Base-by-base conservation (phyloP, 495 filamentous ascomycete species). In the Wilcoxina mikolae region DNA sequence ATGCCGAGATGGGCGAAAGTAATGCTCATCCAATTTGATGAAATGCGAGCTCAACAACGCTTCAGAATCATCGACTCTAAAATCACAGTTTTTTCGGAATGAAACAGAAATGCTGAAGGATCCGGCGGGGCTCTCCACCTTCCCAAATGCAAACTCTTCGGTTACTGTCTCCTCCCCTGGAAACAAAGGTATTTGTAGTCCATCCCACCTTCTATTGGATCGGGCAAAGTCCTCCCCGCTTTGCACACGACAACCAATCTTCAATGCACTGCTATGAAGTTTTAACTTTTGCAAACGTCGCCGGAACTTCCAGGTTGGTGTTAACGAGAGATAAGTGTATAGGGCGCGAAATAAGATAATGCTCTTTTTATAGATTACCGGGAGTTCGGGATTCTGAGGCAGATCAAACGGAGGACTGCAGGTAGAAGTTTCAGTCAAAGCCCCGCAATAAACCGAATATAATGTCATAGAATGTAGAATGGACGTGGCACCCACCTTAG, bases 281-380 rank as follows among this genome's bases (percentile, higher is more conserved):
- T 75, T 76, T 52, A 73, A 70, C 62, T 85, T 90, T 7, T 78
- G 76, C 54, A 83, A 72, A 43, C 79, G 78, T 62, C 84, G 84
- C 26, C 81, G 76, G 58, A 94, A 83, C 71, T 84, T 93, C 84
- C 83, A 94, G 23, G 85, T 82, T 20, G 93, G 93, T 59, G 94
- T 68, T 53, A 95, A 76, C 59, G 83, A 84, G 24, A 85, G 78
- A 50, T 82, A 84, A 12, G 86, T 75, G 68, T 87, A 95, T n/a
- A 98, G 74, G 7, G 87, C 88, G 55, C 93, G 78, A 69, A 96
- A 95, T 57, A 96, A 77, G 53, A 96, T 82, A 56, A 98, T 91
- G 60, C 80, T 82, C 70, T 90, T 87, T 72, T 96, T 98, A 73
- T 98, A 98, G 55, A 91, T 80, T 22, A 85, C 90, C 3, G 91